These are phyloP conservation scores for Fulvia fulva DNA, from an alignment of 2,329 filamentous ascomycete genomes.

Conservation along the genomic window DNA sequence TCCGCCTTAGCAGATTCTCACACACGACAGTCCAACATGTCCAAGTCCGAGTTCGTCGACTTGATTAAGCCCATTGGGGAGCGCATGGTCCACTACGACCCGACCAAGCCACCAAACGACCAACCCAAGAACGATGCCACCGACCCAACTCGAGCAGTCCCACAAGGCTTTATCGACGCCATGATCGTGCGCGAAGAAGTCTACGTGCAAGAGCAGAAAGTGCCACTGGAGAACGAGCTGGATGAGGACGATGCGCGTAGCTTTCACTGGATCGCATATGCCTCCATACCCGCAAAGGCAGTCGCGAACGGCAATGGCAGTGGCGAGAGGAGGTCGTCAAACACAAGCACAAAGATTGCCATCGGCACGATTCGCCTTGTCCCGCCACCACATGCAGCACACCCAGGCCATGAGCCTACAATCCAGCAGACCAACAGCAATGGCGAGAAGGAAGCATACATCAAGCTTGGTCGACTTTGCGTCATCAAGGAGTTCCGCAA, in stretches of 20 bases:
- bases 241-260: conserved; percentile 75
- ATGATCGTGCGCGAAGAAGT: conserved; percentile 56
- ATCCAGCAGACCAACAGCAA: conserved; percentile 38
- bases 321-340: conserved; percentile 35
- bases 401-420: conserved; percentile 43
- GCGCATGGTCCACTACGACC: conserved; percentile 31
- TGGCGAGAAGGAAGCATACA: conserved; percentile 63
- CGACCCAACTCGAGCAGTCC: conserved; percentile 36
- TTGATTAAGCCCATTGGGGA: conserved; percentile 28
- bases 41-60: conserved; percentile 31
- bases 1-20: background rate
- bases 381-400: conserved; percentile 64
- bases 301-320: conserved; percentile 35
- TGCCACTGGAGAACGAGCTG: conserved; percentile 64
- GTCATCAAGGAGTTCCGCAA: conserved; percentile 50
- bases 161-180: conserved; percentile 49
- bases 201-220: conserved; percentile 55
- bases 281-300: conserved; percentile 48
- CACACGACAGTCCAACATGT: background rate
- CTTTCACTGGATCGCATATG: conserved; percentile 87
- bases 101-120: conserved; percentile 22
- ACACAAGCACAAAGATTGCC: conserved; percentile 47
- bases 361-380: conserved; percentile 77
- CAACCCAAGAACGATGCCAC: conserved; percentile 31
- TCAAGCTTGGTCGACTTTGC: conserved; percentile 77